Percentiles rank a stretch among this genome's conserved stretches.
phyloP scores from a whole-genome alignment of 805 yeast species.

The Ascoidea asiatica region DNA sequence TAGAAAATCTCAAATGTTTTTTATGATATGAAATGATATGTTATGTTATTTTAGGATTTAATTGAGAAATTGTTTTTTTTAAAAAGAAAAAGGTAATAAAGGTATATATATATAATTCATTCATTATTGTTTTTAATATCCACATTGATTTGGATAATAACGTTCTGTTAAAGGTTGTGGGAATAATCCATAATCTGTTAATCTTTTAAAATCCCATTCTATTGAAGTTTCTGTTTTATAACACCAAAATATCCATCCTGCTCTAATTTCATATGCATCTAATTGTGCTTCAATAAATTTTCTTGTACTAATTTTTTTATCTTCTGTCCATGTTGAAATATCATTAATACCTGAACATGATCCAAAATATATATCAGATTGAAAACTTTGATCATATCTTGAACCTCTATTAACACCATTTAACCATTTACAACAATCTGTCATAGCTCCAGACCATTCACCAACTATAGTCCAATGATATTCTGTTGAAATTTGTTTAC shows the following conservation, averaged over 20 bases:
- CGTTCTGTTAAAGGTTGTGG: slow-evolving; percentile 72
- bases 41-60: too few relatives aligned
- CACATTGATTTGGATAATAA: slow-evolving; percentile 58
- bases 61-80: too few relatives aligned
- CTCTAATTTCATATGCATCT: slow-evolving; percentile 62
- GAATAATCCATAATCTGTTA: slow-evolving; percentile 47
- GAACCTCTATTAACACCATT: slow-evolving; percentile 82
- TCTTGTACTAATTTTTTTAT: slow-evolving; percentile 44
- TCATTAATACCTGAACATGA: slow-evolving; percentile 43
- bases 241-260: slow-evolving; percentile 92
- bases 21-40: too few relatives aligned
- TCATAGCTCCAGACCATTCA: slow-evolving; percentile 86
- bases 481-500: slow-evolving; percentile 28
- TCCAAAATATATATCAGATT: slow-evolving; percentile 31
- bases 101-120: too few relatives aligned
- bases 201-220: slow-evolving; percentile 75
- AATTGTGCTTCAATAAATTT: slow-evolving; percentile 78
- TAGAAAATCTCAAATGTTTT: too few relatives aligned
- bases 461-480: slow-evolving; percentile 70
- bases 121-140: slow-evolving; percentile 16
- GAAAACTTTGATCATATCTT: slow-evolving; percentile 55
- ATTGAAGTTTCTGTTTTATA: slow-evolving; percentile 76
- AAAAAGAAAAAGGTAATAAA: too few relatives aligned
- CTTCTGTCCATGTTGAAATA: slow-evolving; percentile 42
- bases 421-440: slow-evolving; percentile 82